phyloP scores from a whole-genome alignment of 345 rosid genomes.

The Moricandia arvensis region DNA sequence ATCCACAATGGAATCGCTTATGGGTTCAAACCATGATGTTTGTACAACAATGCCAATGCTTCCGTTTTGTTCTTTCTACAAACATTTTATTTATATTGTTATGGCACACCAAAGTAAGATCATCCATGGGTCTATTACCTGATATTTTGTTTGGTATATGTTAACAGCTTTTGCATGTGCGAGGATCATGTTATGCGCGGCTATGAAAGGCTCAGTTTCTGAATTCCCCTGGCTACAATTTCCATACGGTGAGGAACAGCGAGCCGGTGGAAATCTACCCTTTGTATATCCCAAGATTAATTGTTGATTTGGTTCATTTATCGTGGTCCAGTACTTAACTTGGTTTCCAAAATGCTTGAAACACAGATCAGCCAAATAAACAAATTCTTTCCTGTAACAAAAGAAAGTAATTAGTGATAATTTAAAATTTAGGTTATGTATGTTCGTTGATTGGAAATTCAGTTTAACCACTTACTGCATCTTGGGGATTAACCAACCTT shows the following conservation, averaged over 20 bases:
- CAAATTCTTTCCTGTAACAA: constrained; percentile 50
- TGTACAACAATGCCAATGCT: constrained; percentile 59
- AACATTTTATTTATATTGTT: background rate
- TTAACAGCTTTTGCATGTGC: constrained; percentile 56
- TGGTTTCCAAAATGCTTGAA: constrained; percentile 54
- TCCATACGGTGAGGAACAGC: constrained; percentile 47
- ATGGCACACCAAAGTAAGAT: too few species aligned
- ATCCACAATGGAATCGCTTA: constrained; percentile 51
- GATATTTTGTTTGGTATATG: constrained; percentile 52
- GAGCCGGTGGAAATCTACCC: constrained; percentile 44
- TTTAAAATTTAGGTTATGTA: background rate
- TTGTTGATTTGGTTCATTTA: constrained; percentile 52
- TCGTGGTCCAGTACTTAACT: constrained; percentile 54
- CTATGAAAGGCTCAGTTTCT: constrained; percentile 51
- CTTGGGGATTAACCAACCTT: constrained; percentile 63
- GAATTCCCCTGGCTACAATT: constrained; percentile 57
- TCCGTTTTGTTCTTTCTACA: constrained; percentile 52
- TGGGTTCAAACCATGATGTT: constrained; percentile 60
- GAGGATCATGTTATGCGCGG: constrained; percentile 52
- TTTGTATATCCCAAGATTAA: constrained; percentile 29
- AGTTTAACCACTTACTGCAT: constrained; percentile 43
- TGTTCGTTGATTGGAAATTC: background rate
- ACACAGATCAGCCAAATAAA: constrained; percentile 49
- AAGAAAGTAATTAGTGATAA: background rate
- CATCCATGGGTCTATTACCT: constrained; percentile 37